Conservation (phyloP, 1,284 basidiomycete genomes). For the Fomitopsis palustris region DNA sequence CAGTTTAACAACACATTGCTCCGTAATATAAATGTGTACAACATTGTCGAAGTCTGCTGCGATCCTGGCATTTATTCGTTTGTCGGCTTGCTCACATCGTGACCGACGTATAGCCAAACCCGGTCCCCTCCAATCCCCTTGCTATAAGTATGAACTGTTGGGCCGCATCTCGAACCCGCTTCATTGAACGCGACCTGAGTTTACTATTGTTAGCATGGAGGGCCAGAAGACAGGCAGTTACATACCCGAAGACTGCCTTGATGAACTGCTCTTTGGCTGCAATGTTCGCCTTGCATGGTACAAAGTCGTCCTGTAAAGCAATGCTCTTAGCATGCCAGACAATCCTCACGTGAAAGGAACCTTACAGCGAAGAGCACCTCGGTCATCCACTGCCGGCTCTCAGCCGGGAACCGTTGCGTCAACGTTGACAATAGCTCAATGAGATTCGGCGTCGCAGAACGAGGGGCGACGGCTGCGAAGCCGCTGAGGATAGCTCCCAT, state of each 20-base stretch:
- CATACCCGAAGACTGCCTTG: conserved; percentile 68
- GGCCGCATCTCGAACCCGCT: conserved; percentile 66
- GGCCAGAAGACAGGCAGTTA: not conserved
- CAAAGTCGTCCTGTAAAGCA: conserved; percentile 54
- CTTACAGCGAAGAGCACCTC: conserved; percentile 69
- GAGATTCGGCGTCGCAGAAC: conserved; percentile 80
- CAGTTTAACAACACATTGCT: not conserved
- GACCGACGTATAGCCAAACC: conserved; percentile 63
- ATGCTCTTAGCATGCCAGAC: not conserved
- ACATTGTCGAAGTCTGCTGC: not conserved
- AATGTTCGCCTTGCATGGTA: conserved; percentile 54
- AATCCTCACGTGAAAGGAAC: conserved; percentile 5
- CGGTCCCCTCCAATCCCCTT: conserved; percentile 71
- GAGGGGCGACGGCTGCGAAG: conserved; percentile 78
- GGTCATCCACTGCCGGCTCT: conserved; percentile 66
- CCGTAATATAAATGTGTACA: not conserved
- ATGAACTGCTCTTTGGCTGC: conserved; percentile 79
- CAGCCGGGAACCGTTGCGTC: conserved; percentile 49
- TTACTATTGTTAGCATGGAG: not conserved
- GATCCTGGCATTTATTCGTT: not conserved
- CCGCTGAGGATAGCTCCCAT: conserved; percentile 72
- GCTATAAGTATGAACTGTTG: conserved; percentile 75
- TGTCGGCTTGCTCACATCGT: conserved; percentile 23
- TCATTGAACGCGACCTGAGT: conserved; percentile 57
- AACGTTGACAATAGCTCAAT: conserved; percentile 75